These are phyloP conservation scores for Yamadazyma triangularis DNA, from an alignment of 1,139 yeast genomes.

Conservation along the genomic window DNA sequence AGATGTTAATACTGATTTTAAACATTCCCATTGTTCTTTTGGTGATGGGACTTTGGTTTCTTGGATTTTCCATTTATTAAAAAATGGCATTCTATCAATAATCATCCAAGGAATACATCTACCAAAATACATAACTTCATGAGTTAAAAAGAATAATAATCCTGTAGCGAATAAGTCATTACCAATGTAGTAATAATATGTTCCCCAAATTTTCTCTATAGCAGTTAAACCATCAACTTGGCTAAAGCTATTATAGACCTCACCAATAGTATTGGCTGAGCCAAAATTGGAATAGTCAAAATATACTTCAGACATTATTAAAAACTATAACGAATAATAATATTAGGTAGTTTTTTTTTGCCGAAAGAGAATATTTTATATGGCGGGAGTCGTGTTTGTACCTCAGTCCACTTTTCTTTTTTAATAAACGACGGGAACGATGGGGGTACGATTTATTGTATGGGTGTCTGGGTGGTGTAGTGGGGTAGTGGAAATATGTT, in stretches of 20 bases:
- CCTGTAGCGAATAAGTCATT: conserved; percentile 47
- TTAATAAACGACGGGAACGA: conserved; percentile 9
- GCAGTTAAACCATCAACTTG: conserved; percentile 22
- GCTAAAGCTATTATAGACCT: conserved; percentile 33
- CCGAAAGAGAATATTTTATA: background rate
- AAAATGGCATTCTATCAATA: conserved; percentile 39
- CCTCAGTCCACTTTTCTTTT: background rate
- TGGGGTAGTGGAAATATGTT: too few relatives aligned
- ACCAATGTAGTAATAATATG: conserved; percentile 38
- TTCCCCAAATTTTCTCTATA: conserved; percentile 39
- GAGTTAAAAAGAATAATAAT: conserved; percentile 36
- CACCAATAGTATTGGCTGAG: conserved; percentile 35
- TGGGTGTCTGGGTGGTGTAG: too few relatives aligned
- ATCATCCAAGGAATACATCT: conserved; percentile 45
- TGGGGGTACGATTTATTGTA: too few relatives aligned
- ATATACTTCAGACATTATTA: conserved; percentile 25
- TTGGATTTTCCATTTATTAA: conserved; percentile 41
- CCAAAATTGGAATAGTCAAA: conserved; percentile 38
- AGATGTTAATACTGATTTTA: conserved; percentile 39
- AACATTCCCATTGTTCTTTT: conserved; percentile 46
- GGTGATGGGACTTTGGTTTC: conserved; percentile 37
- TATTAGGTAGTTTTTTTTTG: too few relatives aligned
- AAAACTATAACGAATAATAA: background rate
- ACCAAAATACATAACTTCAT: conserved; percentile 42
- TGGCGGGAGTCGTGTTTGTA: background rate